Evolutionary conservation across 2,329 filamentous ascomycete genomes (phyloP).

Genomic region (Fusarium scirpi): DNA sequence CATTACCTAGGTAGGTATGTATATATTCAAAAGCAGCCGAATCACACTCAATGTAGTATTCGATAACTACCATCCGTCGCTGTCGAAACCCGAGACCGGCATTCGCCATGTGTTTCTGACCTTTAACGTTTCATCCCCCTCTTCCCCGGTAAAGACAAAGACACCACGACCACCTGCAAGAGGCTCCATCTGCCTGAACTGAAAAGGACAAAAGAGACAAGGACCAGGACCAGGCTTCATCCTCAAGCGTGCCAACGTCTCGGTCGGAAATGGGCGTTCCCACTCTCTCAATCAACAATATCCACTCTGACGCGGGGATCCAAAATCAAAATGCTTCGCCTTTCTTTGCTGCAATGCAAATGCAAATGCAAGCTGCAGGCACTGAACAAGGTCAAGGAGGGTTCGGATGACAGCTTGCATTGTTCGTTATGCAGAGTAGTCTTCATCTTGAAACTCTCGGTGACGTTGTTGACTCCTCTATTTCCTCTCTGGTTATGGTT

Average conservation of each 20-base stretch:
- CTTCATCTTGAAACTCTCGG: not conserved
- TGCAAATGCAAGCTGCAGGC: conserved; percentile 25
- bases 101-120: conserved; percentile 27
- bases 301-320: conserved; percentile 39
- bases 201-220: not conserved
- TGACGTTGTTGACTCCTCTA: not conserved
- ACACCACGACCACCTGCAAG: not conserved
- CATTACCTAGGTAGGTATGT: not conserved
- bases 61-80: not conserved
- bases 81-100: conserved; percentile 22
- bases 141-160: conserved; percentile 31
- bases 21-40: conserved; percentile 4
- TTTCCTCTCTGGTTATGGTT: not conserved
- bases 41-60: conserved; percentile 7
- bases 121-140: conserved; percentile 39
- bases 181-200: not conserved
- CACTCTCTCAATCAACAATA: conserved; percentile 35
- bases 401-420: conserved; percentile 11
- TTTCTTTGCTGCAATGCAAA: not conserved
- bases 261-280: conserved; percentile 29
- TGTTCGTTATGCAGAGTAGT: not conserved
- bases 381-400: conserved; percentile 4
- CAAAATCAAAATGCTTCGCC: conserved; percentile 12
- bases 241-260: conserved; percentile 34
- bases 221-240: conserved; percentile 34